Base-by-base conservation (phyloP, 225 moss, liverwort and hornwort species). In the Marchantia paleacea region DNA sequence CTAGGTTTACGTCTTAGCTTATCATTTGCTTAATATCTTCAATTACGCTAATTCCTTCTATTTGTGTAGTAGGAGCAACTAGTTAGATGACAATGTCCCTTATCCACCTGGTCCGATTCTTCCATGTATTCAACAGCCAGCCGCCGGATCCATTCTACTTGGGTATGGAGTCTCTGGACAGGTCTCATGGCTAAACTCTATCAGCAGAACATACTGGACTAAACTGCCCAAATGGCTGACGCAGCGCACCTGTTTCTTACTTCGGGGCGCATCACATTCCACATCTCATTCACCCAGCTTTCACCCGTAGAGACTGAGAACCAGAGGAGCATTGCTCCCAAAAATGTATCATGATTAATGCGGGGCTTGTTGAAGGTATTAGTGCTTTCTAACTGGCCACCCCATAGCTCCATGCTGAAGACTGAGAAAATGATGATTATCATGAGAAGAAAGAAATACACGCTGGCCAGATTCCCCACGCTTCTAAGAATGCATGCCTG, bases 221-320 rank as follows among this genome's bases (percentile, higher is more conserved):
- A 39, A 39, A 39, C 39, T 39, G 39, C 3, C 39, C 39, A 39
- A 39, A 67, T 67, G 25, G 18, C 67, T 67, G 20, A 19, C 58
- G 14, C 15, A 8, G 31, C 9, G 48, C 31, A 90, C 96, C 88
- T 87, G 55, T 93, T 90, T 53, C 71, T 72, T 61, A 94, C 82
- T 72, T 68, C 75, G 6, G 92, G 87, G n/a, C 76, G 89, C 94
- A 97, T 91, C 0, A 92, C 87, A 82, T 93, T 94, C 93, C 94
- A 94, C 84, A 94, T 87, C 71, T 93, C 81, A 75, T 91, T 87
- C 4, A 91, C 84, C 97, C 97, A 97, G 83, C 93, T 93, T 81
- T 97, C 97, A 55, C 89, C 90, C 0, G 89, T 97, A 22, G 97
- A 90, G 14, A 97, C 8, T 18, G 81, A 85, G 79, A 94, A 97